Conservation (phyloP, 306 rosid genomes). For the Medicago ruthenica region DNA sequence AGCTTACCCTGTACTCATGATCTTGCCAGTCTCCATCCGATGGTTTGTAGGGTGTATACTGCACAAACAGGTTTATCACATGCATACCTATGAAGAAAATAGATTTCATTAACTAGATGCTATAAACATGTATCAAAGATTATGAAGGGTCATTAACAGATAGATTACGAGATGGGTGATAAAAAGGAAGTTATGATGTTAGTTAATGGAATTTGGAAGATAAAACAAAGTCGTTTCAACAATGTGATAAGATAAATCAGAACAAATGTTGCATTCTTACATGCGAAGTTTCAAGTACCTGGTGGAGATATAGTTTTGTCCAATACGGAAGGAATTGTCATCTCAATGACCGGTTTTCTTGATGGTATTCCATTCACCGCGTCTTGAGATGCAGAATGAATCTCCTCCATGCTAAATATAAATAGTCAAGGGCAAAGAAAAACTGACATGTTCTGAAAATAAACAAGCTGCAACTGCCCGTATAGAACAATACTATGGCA, state of each 20-base stretch:
- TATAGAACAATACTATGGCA: slow-evolving; percentile 11
- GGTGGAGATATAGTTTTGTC: slow-evolving; percentile 93
- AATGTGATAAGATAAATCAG: slow-evolving; percentile 11
- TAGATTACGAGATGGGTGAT: slow-evolving; percentile 16
- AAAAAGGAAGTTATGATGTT: slow-evolving; percentile 6
- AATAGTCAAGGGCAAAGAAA: slow-evolving; percentile 41
- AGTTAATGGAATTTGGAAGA: slow-evolving; percentile 23
- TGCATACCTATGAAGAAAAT: slow-evolving; percentile 71
- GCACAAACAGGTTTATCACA: slow-evolving; percentile 86
- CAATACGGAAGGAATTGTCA: slow-evolving; percentile 88
- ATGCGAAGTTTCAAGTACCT: slow-evolving; percentile 57
- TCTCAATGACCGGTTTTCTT: slow-evolving; percentile 81
- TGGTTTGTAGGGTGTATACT: slow-evolving; percentile 88
- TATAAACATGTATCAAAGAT: slow-evolving; percentile 26
- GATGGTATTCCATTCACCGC: slow-evolving; percentile 85
- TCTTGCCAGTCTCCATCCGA: slow-evolving; percentile 88
- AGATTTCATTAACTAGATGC: slow-evolving; percentile 25
- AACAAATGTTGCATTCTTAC: slow-evolving; percentile 6
- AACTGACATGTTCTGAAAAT: slow-evolving; percentile 21
- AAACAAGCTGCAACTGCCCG: slow-evolving; percentile 23
- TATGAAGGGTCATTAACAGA: slow-evolving; percentile 22
- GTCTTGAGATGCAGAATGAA: slow-evolving; percentile 82
- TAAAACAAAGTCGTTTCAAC: neutral
- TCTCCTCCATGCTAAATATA: slow-evolving; percentile 76
- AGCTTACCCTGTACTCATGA: slow-evolving; percentile 71